A percentile compares a stretch with the other conserved stretches of the same genome.
Conservation (phyloP, 306 rosid species). For the Aeschynomene evenia region DNA sequence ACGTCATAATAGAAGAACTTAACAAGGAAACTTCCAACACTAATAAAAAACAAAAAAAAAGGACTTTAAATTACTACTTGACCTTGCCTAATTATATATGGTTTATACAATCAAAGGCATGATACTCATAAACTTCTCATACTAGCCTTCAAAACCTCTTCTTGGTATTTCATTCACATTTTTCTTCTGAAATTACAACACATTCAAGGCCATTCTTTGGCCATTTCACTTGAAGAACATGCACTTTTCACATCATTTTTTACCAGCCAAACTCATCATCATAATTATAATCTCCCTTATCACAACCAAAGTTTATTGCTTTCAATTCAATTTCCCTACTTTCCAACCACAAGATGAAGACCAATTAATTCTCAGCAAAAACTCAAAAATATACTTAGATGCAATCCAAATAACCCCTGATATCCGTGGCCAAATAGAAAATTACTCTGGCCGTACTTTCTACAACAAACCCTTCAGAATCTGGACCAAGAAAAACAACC, state of each 20-base stretch:
- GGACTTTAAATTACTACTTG: not conserved
- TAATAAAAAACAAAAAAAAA: too few species aligned
- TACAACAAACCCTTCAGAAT: conserved; percentile 25
- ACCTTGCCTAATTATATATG: not conserved
- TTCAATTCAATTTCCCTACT: conserved; percentile 30
- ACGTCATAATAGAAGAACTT: not conserved
- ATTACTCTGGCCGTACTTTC: conserved; percentile 40
- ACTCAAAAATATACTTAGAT: conserved; percentile 8
- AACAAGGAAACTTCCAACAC: not conserved
- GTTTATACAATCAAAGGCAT: not conserved
- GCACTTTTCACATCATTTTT: conserved; percentile 11
- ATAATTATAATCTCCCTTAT: conserved; percentile 6
- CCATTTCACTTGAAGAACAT: not conserved
- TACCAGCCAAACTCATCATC: conserved; percentile 16
- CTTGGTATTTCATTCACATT: not conserved
- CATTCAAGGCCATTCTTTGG: not conserved
- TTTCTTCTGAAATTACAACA: not conserved
- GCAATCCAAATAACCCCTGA: conserved; percentile 52
- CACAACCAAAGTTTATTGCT: conserved; percentile 13
- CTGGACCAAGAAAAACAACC: conserved; percentile 28
- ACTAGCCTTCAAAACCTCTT: conserved; percentile 3
- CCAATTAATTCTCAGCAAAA: not conserved
- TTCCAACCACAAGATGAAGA: not conserved
- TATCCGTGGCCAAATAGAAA: not conserved
- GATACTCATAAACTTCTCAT: not conserved